phyloP scores from a whole-genome alignment of 352 stramenopile species.

The Thalassiosira delicatula region DNA sequence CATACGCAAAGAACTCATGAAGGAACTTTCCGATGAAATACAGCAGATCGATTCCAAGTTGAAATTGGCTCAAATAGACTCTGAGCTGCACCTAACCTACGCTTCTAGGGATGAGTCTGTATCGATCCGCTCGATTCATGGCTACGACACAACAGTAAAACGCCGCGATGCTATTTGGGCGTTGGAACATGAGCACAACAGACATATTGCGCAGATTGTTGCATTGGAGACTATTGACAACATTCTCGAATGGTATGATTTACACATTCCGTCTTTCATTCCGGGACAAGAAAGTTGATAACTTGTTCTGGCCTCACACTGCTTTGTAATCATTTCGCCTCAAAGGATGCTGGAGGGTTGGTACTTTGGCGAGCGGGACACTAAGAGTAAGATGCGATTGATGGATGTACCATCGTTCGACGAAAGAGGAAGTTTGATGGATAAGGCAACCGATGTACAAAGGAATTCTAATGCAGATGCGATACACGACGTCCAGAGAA shows the following conservation, averaged over 20 bases:
- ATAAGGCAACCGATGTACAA: constrained; percentile 44
- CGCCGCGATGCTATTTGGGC: constrained; percentile 78
- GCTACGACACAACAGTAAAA: constrained; percentile 89
- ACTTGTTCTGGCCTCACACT: not conserved
- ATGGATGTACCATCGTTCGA: not conserved
- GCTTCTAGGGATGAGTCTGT: constrained; percentile 86
- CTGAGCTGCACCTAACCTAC: constrained; percentile 92
- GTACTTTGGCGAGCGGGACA: constrained; percentile 92
- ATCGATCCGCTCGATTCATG: constrained; percentile 90
- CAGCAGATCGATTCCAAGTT: constrained; percentile 70
- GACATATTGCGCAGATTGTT: too few species aligned
- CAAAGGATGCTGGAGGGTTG: constrained; percentile 93
- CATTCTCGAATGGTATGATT: constrained; percentile 86
- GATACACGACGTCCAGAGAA: constrained; percentile 11
- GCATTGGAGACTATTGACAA: constrained; percentile 93
- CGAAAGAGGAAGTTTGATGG: constrained; percentile 41
- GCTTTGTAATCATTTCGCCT: not conserved
- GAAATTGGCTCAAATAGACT: constrained; percentile 85
- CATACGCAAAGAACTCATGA: constrained; percentile 64
- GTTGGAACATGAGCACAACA: constrained; percentile 88
- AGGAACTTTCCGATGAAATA: constrained; percentile 73
- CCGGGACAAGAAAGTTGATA: too few species aligned
- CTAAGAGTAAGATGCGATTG: constrained; percentile 18
- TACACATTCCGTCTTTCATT: not conserved
- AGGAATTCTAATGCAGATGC: constrained; percentile 36